Conservation (phyloP, 2,329 filamentous ascomycete species). For the Colletotrichum lindemuthianum region DNA sequence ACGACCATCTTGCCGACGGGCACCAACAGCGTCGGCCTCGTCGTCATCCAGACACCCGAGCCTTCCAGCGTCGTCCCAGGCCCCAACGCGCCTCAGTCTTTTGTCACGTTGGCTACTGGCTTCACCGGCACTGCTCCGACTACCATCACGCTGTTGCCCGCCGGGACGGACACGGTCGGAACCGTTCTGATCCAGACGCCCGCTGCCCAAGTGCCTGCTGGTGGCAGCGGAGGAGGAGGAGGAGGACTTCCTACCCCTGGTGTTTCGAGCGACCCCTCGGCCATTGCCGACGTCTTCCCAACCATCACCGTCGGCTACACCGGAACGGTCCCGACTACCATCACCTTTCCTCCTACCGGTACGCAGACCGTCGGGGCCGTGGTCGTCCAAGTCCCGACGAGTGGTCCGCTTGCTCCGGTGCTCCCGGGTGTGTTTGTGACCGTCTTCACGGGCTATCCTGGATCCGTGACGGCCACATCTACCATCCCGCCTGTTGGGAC, state of each 20-base stretch:
- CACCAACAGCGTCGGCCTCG: background rate
- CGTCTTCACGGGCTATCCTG: conserved; percentile 13
- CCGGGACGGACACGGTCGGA: conserved; percentile 5
- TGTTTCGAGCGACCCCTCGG: background rate
- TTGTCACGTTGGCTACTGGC: conserved; percentile 7
- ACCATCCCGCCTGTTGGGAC: conserved; percentile 19
- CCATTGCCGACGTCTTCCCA: background rate
- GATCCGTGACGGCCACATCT: conserved; percentile 13
- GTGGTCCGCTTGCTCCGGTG: background rate
- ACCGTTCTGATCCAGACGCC: conserved; percentile 21
- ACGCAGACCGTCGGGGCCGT: conserved; percentile 12
- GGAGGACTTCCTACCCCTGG: background rate
- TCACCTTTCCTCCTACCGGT: conserved; percentile 9
- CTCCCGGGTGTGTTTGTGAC: conserved; percentile 18
- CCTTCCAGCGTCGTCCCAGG: background rate
- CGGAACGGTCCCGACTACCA: conserved; percentile 14
- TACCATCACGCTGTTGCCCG: conserved; percentile 5
- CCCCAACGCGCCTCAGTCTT: conserved; percentile 7
- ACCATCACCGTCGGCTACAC: conserved; percentile 8
- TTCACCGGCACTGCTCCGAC: conserved; percentile 5
- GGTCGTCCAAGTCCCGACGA: conserved; percentile 14
- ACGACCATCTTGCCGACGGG: conserved; percentile 1
- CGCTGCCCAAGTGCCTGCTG: background rate
- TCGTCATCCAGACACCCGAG: conserved; percentile 25
- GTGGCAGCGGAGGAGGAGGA: background rate